Evolutionary conservation across 495 filamentous ascomycete genomes (phyloP), one percentile per base, ranked within the genome.

Genomic region (Penicillium longicatenatum): DNA sequence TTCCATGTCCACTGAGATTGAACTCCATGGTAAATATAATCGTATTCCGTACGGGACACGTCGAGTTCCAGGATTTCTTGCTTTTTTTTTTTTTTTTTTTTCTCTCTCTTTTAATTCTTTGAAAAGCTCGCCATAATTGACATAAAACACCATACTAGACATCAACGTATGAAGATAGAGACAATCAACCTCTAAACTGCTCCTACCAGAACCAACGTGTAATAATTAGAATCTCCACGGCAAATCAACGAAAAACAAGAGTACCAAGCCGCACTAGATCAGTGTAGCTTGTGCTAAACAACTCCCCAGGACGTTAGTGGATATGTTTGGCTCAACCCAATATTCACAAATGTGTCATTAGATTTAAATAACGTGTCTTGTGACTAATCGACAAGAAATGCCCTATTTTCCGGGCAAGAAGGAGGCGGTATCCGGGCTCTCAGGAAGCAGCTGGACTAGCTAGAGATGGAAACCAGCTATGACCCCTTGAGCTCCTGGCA

Each of bases 331-430:
- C 16, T 48, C 30, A 17, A 22, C 30, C 16, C 11, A 16, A 53
- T 52, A 53, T 53, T 58, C 50, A 52, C 33, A 43, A 33, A 44
- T 49, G 30, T 58, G 31, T 53, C 37, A 60, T 37, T 54, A 48
- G 6, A 16, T 48, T 30, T 48, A n/a, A 26, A 48, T 48, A 48
- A 29, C 24, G n/a, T 48, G 45, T 48, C 24, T 17, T 14, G 45
- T 29, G 24, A 12, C 24, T 48, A 48, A 2, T 17, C 16, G 24
- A 48, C 45, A 48, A 30, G 24, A 48, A 4, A 39, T 39, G n/a
- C n/a, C 37, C 37, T 39, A 16, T 16, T 16, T 39, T 39, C 3
- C 6, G 14, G 37, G 37, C 37, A 39, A 37, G 33, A 31, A 31
- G 33, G 9, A 11, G 14, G 12, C 10, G 11, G 10, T 37, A 11